Evolutionary conservation across 805 yeast genomes (phyloP).

Genomic region (Candida morakotiae): DNA sequence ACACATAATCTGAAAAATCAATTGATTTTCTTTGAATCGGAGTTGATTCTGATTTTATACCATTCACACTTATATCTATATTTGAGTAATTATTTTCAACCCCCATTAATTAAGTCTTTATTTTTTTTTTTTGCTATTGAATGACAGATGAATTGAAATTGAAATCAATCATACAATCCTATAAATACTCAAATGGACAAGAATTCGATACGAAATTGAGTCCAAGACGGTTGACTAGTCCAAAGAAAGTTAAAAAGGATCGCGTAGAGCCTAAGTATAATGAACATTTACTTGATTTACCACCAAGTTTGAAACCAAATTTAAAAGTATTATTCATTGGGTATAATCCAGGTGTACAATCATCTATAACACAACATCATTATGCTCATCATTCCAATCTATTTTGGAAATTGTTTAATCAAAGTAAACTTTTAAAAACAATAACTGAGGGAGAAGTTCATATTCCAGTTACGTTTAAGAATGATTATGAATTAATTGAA

Average conservation of each 20-base stretch:
- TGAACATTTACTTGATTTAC: constrained; percentile 20
- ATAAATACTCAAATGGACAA: constrained; percentile 8
- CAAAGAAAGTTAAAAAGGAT: too few species aligned
- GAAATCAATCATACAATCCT: constrained; percentile 15
- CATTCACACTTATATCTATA: constrained; percentile 4
- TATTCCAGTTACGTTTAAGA: constrained; percentile 12
- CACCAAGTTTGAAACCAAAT: constrained; percentile 25
- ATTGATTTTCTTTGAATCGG: constrained; percentile 6
- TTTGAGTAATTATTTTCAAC: constrained; percentile 3
- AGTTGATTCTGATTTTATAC: constrained; percentile 5
- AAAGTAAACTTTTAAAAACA: constrained; percentile 40
- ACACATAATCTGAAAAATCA: constrained; percentile 3
- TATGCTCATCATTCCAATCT: constrained; percentile 68
- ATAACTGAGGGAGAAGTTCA: constrained; percentile 7
- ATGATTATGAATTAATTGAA: constrained; percentile 40
- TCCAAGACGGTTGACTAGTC: neutral
- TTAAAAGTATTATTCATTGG: constrained; percentile 56
- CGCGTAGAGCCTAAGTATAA: too few species aligned
- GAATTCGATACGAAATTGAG: neutral
- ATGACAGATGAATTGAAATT: constrained; percentile 7
- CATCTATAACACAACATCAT: constrained; percentile 60
- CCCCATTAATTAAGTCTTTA: neutral
- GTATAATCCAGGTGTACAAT: constrained; percentile 65
- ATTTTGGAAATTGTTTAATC: constrained; percentile 64
- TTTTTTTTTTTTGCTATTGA: neutral